Evolutionary conservation across 352 stramenopile species (phyloP).

Genomic region (Globisporangium carolinianum): DNA sequence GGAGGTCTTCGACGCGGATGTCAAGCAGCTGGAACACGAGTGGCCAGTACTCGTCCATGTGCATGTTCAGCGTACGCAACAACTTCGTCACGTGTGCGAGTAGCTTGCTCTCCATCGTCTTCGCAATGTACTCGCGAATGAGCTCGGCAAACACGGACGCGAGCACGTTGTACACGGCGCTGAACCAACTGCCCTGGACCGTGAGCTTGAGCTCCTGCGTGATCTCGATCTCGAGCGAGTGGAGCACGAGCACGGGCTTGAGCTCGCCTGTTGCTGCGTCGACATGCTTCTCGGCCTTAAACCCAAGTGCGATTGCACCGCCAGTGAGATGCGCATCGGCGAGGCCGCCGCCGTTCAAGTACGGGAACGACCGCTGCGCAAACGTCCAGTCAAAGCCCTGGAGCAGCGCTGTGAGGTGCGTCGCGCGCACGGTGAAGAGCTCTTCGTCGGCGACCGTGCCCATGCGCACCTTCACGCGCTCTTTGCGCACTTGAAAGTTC

Average conservation of each 20-base stretch:
- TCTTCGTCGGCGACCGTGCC: conserved; percentile 74
- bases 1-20: conserved; percentile 73
- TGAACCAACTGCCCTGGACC: conserved; percentile 84
- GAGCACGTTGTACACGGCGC: conserved; percentile 77
- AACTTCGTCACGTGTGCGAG: conserved; percentile 80
- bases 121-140: conserved; percentile 79
- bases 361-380: conserved; percentile 82
- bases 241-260: conserved; percentile 64
- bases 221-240: conserved; percentile 82
- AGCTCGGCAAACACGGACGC: conserved; percentile 66
- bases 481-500: conserved; percentile 80
- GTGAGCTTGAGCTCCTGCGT: conserved; percentile 76
- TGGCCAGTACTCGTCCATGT: conserved; percentile 85
- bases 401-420: conserved; percentile 69
- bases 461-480: conserved; percentile 81
- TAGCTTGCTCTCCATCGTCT: conserved; percentile 80
- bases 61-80: conserved; percentile 70
- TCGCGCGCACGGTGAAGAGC: conserved; percentile 70
- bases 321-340: conserved; percentile 66
- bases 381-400: conserved; percentile 85
- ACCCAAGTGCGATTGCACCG: conserved; percentile 70
- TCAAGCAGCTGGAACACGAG: conserved; percentile 76
- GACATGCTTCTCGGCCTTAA: conserved; percentile 72
- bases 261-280: conserved; percentile 52
- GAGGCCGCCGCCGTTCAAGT: conserved; percentile 68